These are phyloP conservation scores for Suillus cothurnatus DNA, from an alignment of 768 basidiomycete genomes.

Conservation along the genomic window DNA sequence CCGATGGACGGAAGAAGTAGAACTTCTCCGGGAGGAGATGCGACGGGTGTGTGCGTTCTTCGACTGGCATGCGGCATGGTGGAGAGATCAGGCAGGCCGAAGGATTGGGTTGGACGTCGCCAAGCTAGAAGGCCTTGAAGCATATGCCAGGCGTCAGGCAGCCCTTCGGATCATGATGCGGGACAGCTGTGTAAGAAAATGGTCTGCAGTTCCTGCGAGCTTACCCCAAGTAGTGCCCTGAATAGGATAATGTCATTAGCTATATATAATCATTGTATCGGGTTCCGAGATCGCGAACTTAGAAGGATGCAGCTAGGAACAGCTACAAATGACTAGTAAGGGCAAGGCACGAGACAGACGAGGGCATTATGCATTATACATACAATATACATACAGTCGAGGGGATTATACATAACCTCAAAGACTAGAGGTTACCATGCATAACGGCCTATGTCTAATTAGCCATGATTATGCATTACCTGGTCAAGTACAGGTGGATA, in stretches of 20 bases:
- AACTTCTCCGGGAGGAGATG: constrained; percentile 11
- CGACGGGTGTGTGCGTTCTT: not conserved
- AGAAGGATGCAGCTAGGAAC: not conserved
- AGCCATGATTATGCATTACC: not conserved
- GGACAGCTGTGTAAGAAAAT: not conserved
- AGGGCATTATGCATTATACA: not conserved
- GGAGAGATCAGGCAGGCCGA: not conserved
- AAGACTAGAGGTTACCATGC: not conserved
- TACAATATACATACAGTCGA: not conserved
- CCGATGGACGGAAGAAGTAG: constrained; percentile 7
- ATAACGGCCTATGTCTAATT: not conserved
- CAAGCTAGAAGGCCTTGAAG: not conserved
- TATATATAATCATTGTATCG: not conserved
- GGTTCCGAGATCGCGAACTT: not conserved
- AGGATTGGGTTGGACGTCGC: not conserved
- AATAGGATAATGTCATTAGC: not conserved
- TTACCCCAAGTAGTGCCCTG: not conserved
- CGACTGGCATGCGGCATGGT: not conserved
- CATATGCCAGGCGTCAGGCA: not conserved
- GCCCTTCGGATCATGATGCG: not conserved
- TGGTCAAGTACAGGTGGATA: not conserved
- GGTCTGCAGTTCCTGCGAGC: not conserved
- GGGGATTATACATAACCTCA: not conserved
- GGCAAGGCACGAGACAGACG: not conserved
- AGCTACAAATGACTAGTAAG: not conserved